Conservation (phyloP, 2,329 filamentous ascomycete genomes). For the Pseudogymnoascus sp. region DNA sequence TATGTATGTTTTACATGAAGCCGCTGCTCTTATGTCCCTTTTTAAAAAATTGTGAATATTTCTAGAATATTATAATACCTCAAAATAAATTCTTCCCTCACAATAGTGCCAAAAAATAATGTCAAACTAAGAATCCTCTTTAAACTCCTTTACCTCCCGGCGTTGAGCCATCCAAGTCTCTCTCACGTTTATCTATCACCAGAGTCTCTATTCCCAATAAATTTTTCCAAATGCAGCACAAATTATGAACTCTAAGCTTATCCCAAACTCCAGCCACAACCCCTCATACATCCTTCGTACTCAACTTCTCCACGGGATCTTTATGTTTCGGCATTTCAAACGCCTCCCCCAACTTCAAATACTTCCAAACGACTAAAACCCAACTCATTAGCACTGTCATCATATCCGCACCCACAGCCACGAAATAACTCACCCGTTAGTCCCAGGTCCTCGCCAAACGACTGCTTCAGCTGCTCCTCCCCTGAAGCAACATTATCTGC, state of each 20-base stretch:
- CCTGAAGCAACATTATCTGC: constrained; percentile 50
- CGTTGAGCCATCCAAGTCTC: not conserved
- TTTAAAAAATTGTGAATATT: not conserved
- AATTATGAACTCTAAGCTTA: not conserved
- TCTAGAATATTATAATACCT: not conserved
- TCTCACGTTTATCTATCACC: too few species aligned
- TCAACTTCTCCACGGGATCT: not conserved
- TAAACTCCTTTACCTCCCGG: not conserved
- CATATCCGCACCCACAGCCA: not conserved
- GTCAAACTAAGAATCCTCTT: not conserved
- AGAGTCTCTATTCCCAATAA: not conserved
- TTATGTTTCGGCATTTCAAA: not conserved
- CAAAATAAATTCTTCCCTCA: not conserved
- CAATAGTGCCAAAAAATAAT: not conserved
- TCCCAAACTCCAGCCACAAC: not conserved
- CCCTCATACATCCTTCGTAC: not conserved
- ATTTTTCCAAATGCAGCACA: not conserved
- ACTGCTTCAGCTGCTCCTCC: constrained; percentile 53
- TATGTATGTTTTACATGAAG: not conserved
- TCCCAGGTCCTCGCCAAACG: constrained; percentile 63
- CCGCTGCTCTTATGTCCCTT: not conserved
- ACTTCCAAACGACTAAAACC: not conserved
- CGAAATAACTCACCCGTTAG: constrained; percentile 32
- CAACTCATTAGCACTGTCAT: not conserved
- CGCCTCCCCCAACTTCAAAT: not conserved